A percentile compares a stretch with the other conserved stretches of the same genome.
phyloP scores from a whole-genome alignment of 768 basidiomycete species.

The Pleurotus tuber-regium region DNA sequence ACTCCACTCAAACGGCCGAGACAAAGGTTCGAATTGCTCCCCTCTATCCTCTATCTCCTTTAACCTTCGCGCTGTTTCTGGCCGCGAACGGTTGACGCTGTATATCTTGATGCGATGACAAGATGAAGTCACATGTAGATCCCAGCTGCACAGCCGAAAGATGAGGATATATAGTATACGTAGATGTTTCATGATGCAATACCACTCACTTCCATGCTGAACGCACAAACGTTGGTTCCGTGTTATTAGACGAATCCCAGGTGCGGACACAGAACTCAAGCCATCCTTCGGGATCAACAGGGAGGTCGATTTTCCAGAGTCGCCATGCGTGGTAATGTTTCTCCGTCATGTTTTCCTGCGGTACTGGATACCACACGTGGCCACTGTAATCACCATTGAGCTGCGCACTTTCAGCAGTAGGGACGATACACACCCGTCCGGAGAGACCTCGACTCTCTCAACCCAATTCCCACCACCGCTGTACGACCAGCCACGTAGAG shows the following conservation, averaged over 20 bases:
- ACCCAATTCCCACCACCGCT: slow-evolving; percentile 53
- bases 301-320: slow-evolving; percentile 49
- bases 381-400: slow-evolving; percentile 36
- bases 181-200: neutral
- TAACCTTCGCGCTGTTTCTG: slow-evolving; percentile 41
- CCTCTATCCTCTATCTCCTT: slow-evolving; percentile 36
- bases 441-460: slow-evolving; percentile 52
- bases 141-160: slow-evolving; percentile 46
- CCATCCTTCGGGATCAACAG: slow-evolving; percentile 56
- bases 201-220: slow-evolving; percentile 51
- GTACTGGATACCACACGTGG: slow-evolving; percentile 47
- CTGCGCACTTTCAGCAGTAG: no score
- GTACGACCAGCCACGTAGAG: slow-evolving; percentile 42
- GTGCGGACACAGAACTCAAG: slow-evolving; percentile 53
- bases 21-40: slow-evolving; percentile 37
- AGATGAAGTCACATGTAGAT: slow-evolving; percentile 52
- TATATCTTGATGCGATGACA: slow-evolving; percentile 53
- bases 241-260: slow-evolving; percentile 60
- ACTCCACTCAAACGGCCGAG: slow-evolving; percentile 35
- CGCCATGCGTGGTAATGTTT: slow-evolving; percentile 59
- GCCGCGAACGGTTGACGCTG: slow-evolving; percentile 43
- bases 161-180: neutral
- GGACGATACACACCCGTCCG: slow-evolving; percentile 35
- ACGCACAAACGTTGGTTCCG: slow-evolving; percentile 52
- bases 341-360: slow-evolving; percentile 45